Percentiles rank a stretch among this genome's conserved stretches.
Conservation (phyloP, 257 asterid species). For the Ballota nigra region DNA sequence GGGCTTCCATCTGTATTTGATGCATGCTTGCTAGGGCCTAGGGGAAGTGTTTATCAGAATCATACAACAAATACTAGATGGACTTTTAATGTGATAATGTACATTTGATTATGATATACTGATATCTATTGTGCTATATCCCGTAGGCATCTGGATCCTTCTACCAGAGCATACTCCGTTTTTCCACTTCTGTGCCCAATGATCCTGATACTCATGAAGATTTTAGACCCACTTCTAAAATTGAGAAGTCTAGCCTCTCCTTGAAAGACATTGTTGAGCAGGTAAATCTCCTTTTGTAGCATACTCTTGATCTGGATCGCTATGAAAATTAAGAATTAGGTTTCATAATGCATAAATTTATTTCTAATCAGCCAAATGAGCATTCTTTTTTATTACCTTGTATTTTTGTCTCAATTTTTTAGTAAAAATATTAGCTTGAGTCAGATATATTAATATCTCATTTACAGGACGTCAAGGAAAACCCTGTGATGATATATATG, state of each 20-base stretch:
- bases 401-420: not conserved
- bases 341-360: not conserved
- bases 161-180: conserved; percentile 36
- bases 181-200: conserved; percentile 57
- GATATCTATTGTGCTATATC: conserved; percentile 15
- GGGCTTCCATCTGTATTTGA: not conserved
- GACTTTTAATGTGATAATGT: not conserved
- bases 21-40: conserved; percentile 2
- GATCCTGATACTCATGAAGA: conserved; percentile 92
- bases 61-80: not conserved
- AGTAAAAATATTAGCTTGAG: not conserved
- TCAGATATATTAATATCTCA: conserved; percentile 18
- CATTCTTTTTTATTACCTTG: not conserved
- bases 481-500: conserved; percentile 97
- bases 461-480: conserved; percentile 83
- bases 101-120: not conserved
- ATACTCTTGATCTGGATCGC: no score
- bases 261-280: conserved; percentile 77
- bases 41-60: not conserved
- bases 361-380: not conserved
- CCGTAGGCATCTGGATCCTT: conserved; percentile 51
- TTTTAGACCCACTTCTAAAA: conserved; percentile 67
- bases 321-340: not conserved
- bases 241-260: conserved; percentile 37
- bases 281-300: conserved; percentile 37